Evolutionary conservation across 148 eudicot genomes (phyloP), one percentile per base, ranked within the genome.

Genomic region (Camellia lanceoleosa): DNA sequence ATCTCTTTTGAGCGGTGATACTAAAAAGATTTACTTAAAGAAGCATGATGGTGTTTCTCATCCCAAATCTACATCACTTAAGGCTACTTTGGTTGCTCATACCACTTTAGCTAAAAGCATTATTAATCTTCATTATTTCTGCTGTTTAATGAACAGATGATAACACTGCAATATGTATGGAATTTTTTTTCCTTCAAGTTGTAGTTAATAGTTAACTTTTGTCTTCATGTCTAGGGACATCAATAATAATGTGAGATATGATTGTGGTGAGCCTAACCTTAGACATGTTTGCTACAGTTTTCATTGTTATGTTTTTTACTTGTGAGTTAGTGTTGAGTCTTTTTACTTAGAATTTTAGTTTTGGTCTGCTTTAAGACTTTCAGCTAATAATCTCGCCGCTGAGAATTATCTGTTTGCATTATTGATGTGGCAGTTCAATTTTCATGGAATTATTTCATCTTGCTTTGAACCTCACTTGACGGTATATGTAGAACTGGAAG

Each of bases 401-500:
- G 75, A 83, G 4, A 63, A 49, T 78, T 71, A 23, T 71, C 8
- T 59, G 30, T 61, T 38, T 85, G 68, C 20, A 64, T 79, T 84
- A n/a, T 73, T 46, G 61, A 58, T 80, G 73, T 89, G 84, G 87
- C 93, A 95, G 99, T 96, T 96, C 87, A 96, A 96, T 83, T 96
- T 96, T 75, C 98, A 84, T 73, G 98, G 99, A 80, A 96, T 96
- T 54, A 89, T 96, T 83, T 96, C 99, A 64, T 93, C 99, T 66
- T 96, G 99, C 86, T 96, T 96, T 82, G 99, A 96, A 82, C 98
- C 97, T 71, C 93, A 96, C 83, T 86, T 96, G 88, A 78, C 84
- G 74, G 98, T 93, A 62, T 96, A 96, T 78, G 94, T 96, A 38
- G 99, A 96, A 84, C 86, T 96, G 73, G 99, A 96, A 87, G 99